Evolutionary conservation across 31 red algal genomes (phyloP), one percentile per base, ranked within the genome.

Genomic region (Endocladia muricata): DNA sequence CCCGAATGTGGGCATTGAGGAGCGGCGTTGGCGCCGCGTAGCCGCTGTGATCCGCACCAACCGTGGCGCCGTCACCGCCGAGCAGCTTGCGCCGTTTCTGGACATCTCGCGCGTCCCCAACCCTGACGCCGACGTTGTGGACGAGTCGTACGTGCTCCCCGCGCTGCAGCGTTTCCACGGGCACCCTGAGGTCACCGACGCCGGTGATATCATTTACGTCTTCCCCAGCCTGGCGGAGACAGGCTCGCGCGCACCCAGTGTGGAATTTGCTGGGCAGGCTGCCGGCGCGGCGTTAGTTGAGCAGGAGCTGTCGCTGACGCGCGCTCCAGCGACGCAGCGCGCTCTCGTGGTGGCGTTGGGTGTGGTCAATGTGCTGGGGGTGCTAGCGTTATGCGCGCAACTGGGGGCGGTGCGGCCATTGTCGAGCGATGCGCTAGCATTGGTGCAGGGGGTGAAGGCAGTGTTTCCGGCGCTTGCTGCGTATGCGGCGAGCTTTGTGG

Each of bases 201-300:
- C 89, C 54, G 96, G 96, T 7, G 92, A 99, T 70, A 99, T 99
- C 40, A 78, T 99, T 36, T 99, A 99, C 55, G 87, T 99, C 32
- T 99, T 99, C 65, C 96, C 96, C 1, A 62, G 63, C 33, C 77
- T 99, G 30, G 30, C 66, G 4, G 74, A 54, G 33, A 95, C 88
- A 17, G 94, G 84, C 30, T 48, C 82, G 23, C 61, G 49, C 26
- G 68, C 58, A 3, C 51, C 69, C 21, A 64, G 56, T 55, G 83
- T 79, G 2, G 85, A 83, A 37, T 69, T 83, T 65, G 79, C 62
- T 19, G 83, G 78, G 7, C 58, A 56, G 19, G 44, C 58, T 13
- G 32, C 67, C 15, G 78, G 41, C 28, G 58, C 63, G 19, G 44
- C 41, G 4, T 35, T 86, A 35, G 68, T 75, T 38, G 87, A 95